These are phyloP conservation scores for Fonsecaea pugnacius DNA, from an alignment of 2,329 filamentous ascomycete species.

Conservation along the genomic window DNA sequence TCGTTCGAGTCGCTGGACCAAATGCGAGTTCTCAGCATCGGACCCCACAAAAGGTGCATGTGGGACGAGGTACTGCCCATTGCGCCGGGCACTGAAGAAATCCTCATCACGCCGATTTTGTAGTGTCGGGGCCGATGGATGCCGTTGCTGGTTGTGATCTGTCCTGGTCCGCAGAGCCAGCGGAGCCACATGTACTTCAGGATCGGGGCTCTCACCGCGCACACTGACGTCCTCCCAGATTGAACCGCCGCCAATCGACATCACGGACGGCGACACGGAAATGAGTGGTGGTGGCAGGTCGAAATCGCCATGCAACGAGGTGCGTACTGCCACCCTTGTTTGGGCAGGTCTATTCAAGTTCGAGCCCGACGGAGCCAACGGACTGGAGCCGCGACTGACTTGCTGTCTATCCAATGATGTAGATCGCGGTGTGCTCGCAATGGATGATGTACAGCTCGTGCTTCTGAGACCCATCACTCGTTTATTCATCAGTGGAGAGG, in stretches of 20 bases:
- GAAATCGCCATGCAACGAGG: not conserved
- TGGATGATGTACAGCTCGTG: conserved; percentile 18
- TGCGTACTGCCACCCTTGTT: not conserved
- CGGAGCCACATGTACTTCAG: conserved; percentile 11
- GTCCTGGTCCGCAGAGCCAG: conserved; percentile 4
- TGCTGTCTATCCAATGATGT: conserved; percentile 22
- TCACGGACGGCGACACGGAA: conserved; percentile 22
- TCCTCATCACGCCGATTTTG: not conserved
- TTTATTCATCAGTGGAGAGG: conserved; percentile 24
- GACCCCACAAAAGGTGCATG: not conserved
- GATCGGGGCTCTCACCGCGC: conserved; percentile 29
- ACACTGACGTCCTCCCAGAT: conserved; percentile 48
- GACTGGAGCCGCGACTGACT: conserved; percentile 26
- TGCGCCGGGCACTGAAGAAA: not conserved
- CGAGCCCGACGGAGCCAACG: conserved; percentile 5
- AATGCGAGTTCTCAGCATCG: conserved; percentile 12
- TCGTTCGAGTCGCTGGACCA: conserved; percentile 27
- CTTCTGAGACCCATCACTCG: conserved; percentile 21
- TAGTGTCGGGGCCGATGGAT: not conserved
- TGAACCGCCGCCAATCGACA: conserved; percentile 37
- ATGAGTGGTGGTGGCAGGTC: conserved; percentile 9
- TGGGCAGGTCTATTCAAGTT: not conserved
- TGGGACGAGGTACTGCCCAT: not conserved
- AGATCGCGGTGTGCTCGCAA: conserved; percentile 24
- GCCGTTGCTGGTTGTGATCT: conserved; percentile 2